Evolutionary conservation across 495 filamentous ascomycete species (phyloP).

Genomic region (Coniosporium apollinis): DNA sequence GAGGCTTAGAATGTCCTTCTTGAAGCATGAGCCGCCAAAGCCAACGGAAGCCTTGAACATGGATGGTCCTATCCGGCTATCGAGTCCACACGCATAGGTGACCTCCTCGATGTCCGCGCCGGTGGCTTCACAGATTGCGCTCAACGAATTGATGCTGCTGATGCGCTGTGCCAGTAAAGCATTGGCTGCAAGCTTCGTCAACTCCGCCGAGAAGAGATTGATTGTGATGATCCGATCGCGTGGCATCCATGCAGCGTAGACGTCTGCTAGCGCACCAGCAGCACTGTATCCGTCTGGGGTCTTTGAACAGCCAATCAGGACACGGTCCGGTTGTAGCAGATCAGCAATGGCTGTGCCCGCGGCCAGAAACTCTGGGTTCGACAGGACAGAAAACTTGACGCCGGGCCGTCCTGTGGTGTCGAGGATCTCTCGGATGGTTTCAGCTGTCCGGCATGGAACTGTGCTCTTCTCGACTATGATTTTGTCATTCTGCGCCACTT

Average conservation of each 20-base stretch:
- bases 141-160: conserved; percentile 60
- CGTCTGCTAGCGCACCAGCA: conserved; percentile 39
- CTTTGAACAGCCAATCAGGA: conserved; percentile 54
- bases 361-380: conserved; percentile 72
- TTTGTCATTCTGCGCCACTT: conserved; percentile 43
- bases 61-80: conserved; percentile 50
- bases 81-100: conserved; percentile 48
- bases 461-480: conserved; percentile 78
- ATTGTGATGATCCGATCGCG: conserved; percentile 47
- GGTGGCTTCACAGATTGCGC: conserved; percentile 45
- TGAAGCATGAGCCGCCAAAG: conserved; percentile 54
- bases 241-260: conserved; percentile 58
- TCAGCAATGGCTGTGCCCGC: conserved; percentile 63
- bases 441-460: conserved; percentile 62
- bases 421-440: conserved; percentile 51
- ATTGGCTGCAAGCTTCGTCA: conserved; percentile 67
- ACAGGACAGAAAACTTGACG: conserved; percentile 56
- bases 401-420: conserved; percentile 48
- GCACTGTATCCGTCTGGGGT: conserved; percentile 41
- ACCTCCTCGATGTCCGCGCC: conserved; percentile 65
- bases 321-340: conserved; percentile 54
- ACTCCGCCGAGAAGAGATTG: conserved; percentile 66
- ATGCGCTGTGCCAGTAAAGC: conserved; percentile 71
- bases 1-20: conserved; percentile 65
- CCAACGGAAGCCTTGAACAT: conserved; percentile 67